Conservation (phyloP, 768 basidiomycete genomes). For the Phanerochaete carnosa region DNA sequence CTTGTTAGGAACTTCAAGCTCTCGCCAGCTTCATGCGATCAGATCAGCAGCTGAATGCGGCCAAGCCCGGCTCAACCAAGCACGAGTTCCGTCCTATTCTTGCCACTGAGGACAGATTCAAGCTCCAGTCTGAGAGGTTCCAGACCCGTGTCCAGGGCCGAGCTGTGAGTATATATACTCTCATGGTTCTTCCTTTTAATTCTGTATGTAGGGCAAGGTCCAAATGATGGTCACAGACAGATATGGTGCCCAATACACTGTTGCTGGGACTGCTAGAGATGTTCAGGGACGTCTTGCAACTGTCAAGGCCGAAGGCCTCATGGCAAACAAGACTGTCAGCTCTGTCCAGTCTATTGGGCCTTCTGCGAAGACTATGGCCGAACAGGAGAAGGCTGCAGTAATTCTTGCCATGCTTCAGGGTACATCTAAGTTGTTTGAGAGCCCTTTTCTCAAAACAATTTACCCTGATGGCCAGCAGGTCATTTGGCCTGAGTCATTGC, state of each 20-base stretch:
- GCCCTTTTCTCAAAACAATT: slow-evolving; percentile 36
- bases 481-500: slow-evolving; percentile 35
- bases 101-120: slow-evolving; percentile 15
- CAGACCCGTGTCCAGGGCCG: slow-evolving; percentile 24
- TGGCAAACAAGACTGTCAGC: slow-evolving; percentile 29
- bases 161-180: slow-evolving; percentile 9
- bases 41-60: slow-evolving; percentile 24
- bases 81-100: slow-evolving; percentile 18
- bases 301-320: slow-evolving; percentile 20
- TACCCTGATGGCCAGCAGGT: slow-evolving; percentile 29
- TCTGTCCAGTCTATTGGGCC: slow-evolving; percentile 50
- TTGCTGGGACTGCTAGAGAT: slow-evolving; percentile 19
- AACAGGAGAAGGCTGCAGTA: slow-evolving; percentile 34
- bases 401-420: slow-evolving; percentile 37
- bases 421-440: slow-evolving; percentile 22
- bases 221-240: slow-evolving; percentile 21
- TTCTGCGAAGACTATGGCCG: slow-evolving; percentile 57
- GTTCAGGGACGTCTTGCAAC: slow-evolving; percentile 17
- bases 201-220: not conserved
- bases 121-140: slow-evolving; percentile 24
- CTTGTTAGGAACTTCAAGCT: slow-evolving; percentile 11
- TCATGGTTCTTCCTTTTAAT: not conserved
- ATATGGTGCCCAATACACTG: slow-evolving; percentile 20
- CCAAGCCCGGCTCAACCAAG: slow-evolving; percentile 24
- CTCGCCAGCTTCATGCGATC: slow-evolving; percentile 18